Conservation (phyloP, 345 rosid species). For the Cardamine resedifolia region DNA sequence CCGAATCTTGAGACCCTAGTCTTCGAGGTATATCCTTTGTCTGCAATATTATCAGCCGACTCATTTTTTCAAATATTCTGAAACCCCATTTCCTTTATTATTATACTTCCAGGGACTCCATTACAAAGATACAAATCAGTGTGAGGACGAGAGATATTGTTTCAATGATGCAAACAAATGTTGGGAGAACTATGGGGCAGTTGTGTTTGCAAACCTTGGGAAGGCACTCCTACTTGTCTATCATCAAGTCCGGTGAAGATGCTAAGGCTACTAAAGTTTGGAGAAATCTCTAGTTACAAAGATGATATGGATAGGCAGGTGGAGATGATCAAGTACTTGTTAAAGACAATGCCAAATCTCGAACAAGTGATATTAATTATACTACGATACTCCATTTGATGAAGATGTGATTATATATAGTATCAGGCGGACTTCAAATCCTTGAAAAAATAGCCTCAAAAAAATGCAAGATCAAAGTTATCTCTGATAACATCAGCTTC, state of each 20-base stretch:
- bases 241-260: no score
- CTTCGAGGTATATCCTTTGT: conserved; percentile 14
- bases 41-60: neutral
- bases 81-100: neutral
- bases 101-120: conserved; percentile 27
- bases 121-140: conserved; percentile 4
- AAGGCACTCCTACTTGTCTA: no score
- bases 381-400: neutral
- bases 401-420: neutral
- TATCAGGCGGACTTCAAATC: neutral
- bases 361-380: no score
- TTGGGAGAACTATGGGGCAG: no score
- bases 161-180: no score
- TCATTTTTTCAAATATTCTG: conserved; percentile 5
- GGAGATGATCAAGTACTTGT: no score
- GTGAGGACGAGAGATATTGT: neutral
- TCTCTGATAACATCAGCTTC: neutral
- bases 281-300: no score
- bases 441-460: neutral
- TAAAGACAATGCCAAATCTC: no score
- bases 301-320: no score
- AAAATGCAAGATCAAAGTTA: neutral
- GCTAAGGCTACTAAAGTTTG: no score
- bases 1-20: conserved; percentile 16
- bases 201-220: no score